phyloP scores from a whole-genome alignment of 768 basidiomycete species.

The Trametes maxima region DNA sequence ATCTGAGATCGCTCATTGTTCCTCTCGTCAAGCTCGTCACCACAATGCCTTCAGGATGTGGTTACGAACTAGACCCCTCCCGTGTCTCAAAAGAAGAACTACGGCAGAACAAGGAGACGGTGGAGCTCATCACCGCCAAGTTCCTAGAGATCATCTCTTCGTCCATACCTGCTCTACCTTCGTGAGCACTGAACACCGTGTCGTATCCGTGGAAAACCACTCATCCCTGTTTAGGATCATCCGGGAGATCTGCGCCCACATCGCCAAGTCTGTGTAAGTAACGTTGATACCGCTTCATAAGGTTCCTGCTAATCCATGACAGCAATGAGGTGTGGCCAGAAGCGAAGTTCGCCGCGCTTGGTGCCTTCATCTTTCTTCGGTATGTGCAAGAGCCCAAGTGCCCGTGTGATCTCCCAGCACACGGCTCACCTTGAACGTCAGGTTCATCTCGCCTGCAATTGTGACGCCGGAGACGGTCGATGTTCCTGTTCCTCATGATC shows the following conservation, averaged over 20 bases:
- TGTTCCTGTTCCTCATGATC: constrained; percentile 69
- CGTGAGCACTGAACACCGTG: constrained; percentile 49
- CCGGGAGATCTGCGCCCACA: constrained; percentile 84
- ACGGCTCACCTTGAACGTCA: constrained; percentile 30
- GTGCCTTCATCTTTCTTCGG: constrained; percentile 92
- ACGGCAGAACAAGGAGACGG: constrained; percentile 66
- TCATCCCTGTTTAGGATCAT: constrained; percentile 59
- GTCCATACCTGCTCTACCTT: constrained; percentile 70
- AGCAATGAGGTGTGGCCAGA: constrained; percentile 75
- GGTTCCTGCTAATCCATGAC: not conserved
- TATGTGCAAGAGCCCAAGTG: constrained; percentile 36
- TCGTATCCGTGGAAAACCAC: not conserved
- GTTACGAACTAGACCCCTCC: constrained; percentile 78
- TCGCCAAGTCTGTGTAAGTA: constrained; percentile 75
- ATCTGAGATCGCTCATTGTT: constrained; percentile 76
- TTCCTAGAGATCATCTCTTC: constrained; percentile 76
- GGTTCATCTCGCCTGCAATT: constrained; percentile 90
- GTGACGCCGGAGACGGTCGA: constrained; percentile 86
- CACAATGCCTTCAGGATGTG: constrained; percentile 68
- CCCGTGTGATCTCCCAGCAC: not conserved
- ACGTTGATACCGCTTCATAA: not conserved
- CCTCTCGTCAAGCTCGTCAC: constrained; percentile 79
- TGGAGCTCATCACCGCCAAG: constrained; percentile 71
- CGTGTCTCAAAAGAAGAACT: constrained; percentile 60
- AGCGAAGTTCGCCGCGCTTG: constrained; percentile 78